Percentiles rank a stretch among this genome's conserved stretches.
phyloP scores from a whole-genome alignment of 2,329 filamentous ascomycete genomes.

The Fusarium oligoseptatum region DNA sequence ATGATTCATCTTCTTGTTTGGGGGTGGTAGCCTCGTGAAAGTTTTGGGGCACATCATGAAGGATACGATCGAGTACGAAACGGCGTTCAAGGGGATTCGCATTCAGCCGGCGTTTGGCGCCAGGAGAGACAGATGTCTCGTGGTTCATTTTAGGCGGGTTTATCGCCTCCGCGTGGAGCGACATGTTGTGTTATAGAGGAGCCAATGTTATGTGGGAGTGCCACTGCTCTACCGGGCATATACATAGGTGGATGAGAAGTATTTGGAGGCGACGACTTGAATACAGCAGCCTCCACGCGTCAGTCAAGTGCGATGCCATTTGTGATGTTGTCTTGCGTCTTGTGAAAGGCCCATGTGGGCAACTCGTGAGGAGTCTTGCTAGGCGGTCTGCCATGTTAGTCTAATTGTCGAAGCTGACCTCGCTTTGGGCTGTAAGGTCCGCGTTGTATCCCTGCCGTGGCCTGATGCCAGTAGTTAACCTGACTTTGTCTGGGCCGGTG shows the following conservation, averaged over 20 bases:
- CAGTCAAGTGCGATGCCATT: neutral
- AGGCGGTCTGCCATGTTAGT: neutral
- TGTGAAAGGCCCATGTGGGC: neutral
- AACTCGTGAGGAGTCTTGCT: neutral
- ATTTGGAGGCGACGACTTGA: neutral
- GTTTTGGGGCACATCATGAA: conserved; percentile 42
- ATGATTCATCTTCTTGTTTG: conserved; percentile 22
- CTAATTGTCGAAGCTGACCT: neutral
- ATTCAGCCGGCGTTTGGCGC: conserved; percentile 47
- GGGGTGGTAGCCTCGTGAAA: neutral
- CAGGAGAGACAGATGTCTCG: conserved; percentile 29
- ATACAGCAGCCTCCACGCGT: neutral
- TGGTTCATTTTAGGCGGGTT: conserved; percentile 26
- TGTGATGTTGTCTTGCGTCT: neutral
- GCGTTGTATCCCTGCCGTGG: neutral
- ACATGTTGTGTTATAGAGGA: conserved; percentile 8
- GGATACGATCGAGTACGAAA: conserved; percentile 44
- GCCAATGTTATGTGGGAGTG: conserved; percentile 10
- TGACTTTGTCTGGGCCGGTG: neutral
- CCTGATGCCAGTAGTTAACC: neutral
- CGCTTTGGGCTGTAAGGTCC: neutral
- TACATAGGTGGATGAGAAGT: neutral
- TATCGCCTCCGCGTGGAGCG: conserved; percentile 22
- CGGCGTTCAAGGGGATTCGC: conserved; percentile 44
- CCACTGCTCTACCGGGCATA: neutral